These are phyloP conservation scores for Cornus controversa DNA, from an alignment of 148 eudicot species.

Conservation along the genomic window DNA sequence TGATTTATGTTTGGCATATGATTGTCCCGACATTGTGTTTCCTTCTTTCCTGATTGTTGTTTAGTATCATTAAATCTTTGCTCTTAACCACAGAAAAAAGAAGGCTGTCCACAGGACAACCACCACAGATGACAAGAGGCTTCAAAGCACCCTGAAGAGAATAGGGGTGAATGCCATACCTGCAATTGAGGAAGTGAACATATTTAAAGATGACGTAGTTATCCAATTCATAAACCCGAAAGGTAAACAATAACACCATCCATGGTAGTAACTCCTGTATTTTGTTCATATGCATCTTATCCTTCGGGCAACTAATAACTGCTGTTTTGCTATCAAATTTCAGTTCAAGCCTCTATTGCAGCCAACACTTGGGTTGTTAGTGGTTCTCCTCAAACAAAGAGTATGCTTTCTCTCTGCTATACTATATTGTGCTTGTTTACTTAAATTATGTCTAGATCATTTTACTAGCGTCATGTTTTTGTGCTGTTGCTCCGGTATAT, in stretches of 20 bases:
- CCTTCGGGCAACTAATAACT: neutral
- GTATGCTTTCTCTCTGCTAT: constrained; percentile 33
- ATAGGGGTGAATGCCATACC: constrained; percentile 86
- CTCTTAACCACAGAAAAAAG: constrained; percentile 63
- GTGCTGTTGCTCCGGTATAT: no score
- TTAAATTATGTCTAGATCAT: neutral
- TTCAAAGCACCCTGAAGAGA: constrained; percentile 87
- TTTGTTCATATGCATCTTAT: neutral
- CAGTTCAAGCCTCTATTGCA: constrained; percentile 92
- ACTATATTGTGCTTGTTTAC: neutral
- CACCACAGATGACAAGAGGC: constrained; percentile 87
- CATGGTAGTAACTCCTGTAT: neutral
- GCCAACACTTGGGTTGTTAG: constrained; percentile 98
- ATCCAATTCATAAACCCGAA: constrained; percentile 81
- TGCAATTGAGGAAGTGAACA: constrained; percentile 86
- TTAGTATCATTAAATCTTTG: neutral
- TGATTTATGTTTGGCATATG: no score
- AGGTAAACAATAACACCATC: constrained; percentile 34
- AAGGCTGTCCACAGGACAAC: constrained; percentile 92
- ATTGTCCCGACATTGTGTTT: neutral
- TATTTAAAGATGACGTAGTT: constrained; percentile 83
- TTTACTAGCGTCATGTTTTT: no score
- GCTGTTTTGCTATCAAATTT: constrained; percentile 12
- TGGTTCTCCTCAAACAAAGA: constrained; percentile 88
- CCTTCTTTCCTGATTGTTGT: neutral